Evolutionary conservation across 2,329 filamentous ascomycete species (phyloP).

Genomic region (Talaromyces atroroseus): DNA sequence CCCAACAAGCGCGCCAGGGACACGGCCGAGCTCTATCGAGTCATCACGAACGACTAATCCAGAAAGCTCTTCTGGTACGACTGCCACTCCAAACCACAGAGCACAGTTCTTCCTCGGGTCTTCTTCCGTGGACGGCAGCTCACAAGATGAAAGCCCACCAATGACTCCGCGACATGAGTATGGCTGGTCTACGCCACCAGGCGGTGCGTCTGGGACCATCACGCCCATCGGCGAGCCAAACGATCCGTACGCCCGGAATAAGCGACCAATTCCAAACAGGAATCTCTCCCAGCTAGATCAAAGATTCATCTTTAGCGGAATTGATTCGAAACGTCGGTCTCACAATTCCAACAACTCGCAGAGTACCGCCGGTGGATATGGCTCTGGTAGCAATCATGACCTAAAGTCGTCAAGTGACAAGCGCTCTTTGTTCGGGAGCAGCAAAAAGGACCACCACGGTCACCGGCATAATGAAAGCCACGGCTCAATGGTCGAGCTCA

Average conservation of each 20-base stretch:
- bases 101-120: constrained; percentile 55
- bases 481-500: constrained; percentile 88
- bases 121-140: constrained; percentile 47
- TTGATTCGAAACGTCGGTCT: constrained; percentile 62
- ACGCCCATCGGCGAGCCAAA: constrained; percentile 74
- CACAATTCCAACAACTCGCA: constrained; percentile 34
- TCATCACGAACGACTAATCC: constrained; percentile 39
- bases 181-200: constrained; percentile 41
- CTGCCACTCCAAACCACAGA: constrained; percentile 36
- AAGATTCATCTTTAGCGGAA: constrained; percentile 75
- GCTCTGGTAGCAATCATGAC: constrained; percentile 1
- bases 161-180: constrained; percentile 48
- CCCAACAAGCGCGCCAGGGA: constrained; percentile 32
- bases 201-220: constrained; percentile 63
- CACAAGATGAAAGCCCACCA: constrained; percentile 59
- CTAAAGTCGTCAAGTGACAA: constrained; percentile 38
- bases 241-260: constrained; percentile 81
- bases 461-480: constrained; percentile 44
- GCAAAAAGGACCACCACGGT: constrained; percentile 43
- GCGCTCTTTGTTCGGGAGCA: constrained; percentile 49
- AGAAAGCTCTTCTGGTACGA: constrained; percentile 37
- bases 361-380: neutral
- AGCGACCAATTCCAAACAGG: constrained; percentile 63
- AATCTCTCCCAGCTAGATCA: constrained; percentile 66
- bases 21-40: constrained; percentile 38